These are phyloP conservation scores for Mycena latifolia DNA, from an alignment of 768 basidiomycete genomes.

Conservation along the genomic window DNA sequence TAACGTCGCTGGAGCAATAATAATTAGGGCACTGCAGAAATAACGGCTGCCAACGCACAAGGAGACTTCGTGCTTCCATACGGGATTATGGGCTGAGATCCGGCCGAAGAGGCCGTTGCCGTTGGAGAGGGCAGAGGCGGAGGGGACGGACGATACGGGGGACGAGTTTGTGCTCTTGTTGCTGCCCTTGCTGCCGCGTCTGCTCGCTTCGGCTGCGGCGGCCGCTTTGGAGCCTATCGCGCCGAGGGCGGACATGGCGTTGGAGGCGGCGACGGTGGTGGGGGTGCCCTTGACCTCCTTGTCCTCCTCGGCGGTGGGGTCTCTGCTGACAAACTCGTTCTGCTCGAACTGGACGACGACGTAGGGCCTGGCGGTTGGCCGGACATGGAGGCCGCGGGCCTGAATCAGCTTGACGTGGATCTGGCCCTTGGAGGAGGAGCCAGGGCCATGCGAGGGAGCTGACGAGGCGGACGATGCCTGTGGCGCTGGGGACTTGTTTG, in stretches of 20 bases:
- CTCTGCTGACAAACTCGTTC: constrained; percentile 96
- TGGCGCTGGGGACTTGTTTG: constrained; percentile 41
- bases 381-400: constrained; percentile 85
- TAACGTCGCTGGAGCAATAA: constrained; percentile 85
- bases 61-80: constrained; percentile 99
- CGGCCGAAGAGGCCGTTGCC: constrained; percentile 69
- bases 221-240: constrained; percentile 67
- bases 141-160: constrained; percentile 45
- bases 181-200: constrained; percentile 56
- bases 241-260: constrained; percentile 74
- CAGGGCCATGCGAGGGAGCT: constrained; percentile 49
- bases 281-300: constrained; percentile 91
- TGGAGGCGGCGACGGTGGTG: constrained; percentile 71
- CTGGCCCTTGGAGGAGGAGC: constrained; percentile 68
- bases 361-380: constrained; percentile 81
- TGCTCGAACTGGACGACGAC: constrained; percentile 99
- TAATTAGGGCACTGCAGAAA: constrained; percentile 30
- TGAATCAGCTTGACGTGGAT: constrained; percentile 97
- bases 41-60: constrained; percentile 77
- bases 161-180: constrained; percentile 56
- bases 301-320: constrained; percentile 87
- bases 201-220: constrained; percentile 44
- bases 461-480: constrained; percentile 58
- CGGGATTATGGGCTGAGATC: constrained; percentile 86
- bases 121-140: constrained; percentile 45